Base-by-base conservation (phyloP, 148 eudicot genomes). In the Selenicereus undatus region DNA sequence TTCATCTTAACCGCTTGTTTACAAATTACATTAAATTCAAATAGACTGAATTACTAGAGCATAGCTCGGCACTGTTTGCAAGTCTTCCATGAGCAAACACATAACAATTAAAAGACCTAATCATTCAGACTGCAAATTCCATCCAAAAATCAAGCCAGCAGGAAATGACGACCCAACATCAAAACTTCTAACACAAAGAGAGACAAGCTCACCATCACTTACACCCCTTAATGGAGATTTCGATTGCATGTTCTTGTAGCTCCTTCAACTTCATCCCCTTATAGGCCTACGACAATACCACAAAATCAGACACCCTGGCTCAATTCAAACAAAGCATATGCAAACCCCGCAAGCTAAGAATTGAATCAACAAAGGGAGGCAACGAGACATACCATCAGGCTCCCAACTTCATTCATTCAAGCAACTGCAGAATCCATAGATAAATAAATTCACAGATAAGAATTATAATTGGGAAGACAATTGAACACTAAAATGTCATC, bases 401-500 rank as follows among this genome's bases (percentile, higher is more conserved):
- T 30, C 48, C 35, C 29, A 21, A 8, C 8, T 24, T 56, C 72
- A 51, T 16, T 20, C 69, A 45, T 12, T 4, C 20, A 73, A 16
- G 60, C 50, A 56, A 52, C 48, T 71, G 64, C n/a, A 18, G 10
- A n/a, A 4, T 22, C 9, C 22, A 76, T 3, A 66, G 35, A 27
- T 11, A 9, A 21, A 39, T 39, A 74, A 22, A 0, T 22, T 62
- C 27, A 21, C 16, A 27, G 17, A 26, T 3, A 66, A 26, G 27
- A 14, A 66, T 12, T 11, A 66, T 3, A 66, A 8, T 3, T 66
- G 35, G 71, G 27, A 32, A 66, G 17, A 27, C 30, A 80, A 76
- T 73, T 74, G 64, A 66, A 60, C 79, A 62, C 76, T 76, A 58
- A 71, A 80, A 42, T 71, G 21, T 54, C 51, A 80, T 76, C 42